Conservation (phyloP, 495 filamentous ascomycete genomes). For the Aspergillus ostianus region DNA sequence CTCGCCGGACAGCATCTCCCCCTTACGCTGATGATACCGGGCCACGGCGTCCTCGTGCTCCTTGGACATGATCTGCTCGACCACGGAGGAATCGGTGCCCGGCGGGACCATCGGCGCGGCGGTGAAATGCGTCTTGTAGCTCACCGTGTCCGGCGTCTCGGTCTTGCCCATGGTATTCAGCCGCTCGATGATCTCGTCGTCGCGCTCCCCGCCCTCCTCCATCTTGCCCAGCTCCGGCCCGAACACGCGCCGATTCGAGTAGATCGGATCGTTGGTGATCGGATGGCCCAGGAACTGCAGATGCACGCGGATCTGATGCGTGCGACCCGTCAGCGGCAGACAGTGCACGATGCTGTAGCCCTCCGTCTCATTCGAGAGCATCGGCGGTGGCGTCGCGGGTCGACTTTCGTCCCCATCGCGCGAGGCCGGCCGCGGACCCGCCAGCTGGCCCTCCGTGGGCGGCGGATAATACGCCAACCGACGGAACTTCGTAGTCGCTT, state of each 20-base stretch:
- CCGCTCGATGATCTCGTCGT: conserved; percentile 84
- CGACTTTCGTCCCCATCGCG: conserved; percentile 35
- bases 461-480: conserved; percentile 80
- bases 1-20: conserved; percentile 88
- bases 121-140: conserved; percentile 59
- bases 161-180: conserved; percentile 91
- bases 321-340: conserved; percentile 87
- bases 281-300: conserved; percentile 93
- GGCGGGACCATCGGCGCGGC: conserved; percentile 41
- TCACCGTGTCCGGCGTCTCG: conserved; percentile 83
- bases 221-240: conserved; percentile 72
- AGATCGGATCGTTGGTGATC: conserved; percentile 96
- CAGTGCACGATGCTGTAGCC: conserved; percentile 96
- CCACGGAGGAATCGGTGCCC: conserved; percentile 35
- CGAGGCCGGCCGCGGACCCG: conserved; percentile 15
- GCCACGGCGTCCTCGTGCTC: conserved; percentile 85
- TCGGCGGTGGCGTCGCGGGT: conserved; percentile 30
- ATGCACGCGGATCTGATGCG: conserved; percentile 93
- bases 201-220: conserved; percentile 65
- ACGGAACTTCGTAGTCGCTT: conserved; percentile 85
- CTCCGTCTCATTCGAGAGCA: conserved; percentile 37
- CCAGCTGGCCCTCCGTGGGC: conserved; percentile 6
- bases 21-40: conserved; percentile 71
- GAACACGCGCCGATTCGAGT: conserved; percentile 90
- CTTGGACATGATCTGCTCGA: conserved; percentile 43